These are phyloP conservation scores for Nitzschia sp. DNA, from an alignment of 108 stramenopile genomes.

Conservation along the genomic window DNA sequence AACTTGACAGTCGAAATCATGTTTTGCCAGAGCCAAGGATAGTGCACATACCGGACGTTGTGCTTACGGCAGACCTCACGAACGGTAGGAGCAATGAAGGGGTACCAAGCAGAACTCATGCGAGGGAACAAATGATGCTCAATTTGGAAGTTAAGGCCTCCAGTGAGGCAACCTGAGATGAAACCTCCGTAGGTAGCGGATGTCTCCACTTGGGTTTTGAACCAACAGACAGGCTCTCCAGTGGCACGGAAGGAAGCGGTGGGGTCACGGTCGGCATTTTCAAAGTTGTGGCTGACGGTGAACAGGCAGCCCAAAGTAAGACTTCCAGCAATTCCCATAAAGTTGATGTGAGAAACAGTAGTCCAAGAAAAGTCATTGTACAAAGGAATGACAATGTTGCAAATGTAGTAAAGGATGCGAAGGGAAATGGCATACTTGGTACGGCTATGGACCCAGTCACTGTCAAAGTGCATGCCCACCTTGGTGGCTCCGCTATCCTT, in stretches of 20 bases:
- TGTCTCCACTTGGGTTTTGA: constrained; percentile 88
- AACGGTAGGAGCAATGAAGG: constrained; percentile 95
- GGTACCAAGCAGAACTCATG: constrained; percentile 93
- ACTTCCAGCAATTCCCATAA: constrained; percentile 77
- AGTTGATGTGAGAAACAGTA: constrained; percentile 55
- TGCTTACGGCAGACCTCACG: constrained; percentile 90
- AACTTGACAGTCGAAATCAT: constrained; percentile 76
- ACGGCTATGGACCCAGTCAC: constrained; percentile 53
- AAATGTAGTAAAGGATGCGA: constrained; percentile 60
- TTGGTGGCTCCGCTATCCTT: constrained; percentile 62
- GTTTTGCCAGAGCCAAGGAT: constrained; percentile 85
- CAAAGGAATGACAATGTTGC: constrained; percentile 72
- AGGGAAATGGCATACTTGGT: constrained; percentile 66
- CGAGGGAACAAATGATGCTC: constrained; percentile 95
- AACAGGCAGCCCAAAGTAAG: constrained; percentile 79
- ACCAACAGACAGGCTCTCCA: constrained; percentile 82
- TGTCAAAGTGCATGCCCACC: constrained; percentile 72
- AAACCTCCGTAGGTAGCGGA: constrained; percentile 87
- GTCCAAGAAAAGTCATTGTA: constrained; percentile 49
- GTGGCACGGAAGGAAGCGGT: constrained; percentile 44
- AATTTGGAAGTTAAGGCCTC: constrained; percentile 93
- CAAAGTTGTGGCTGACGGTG: constrained; percentile 93
- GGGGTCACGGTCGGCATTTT: constrained; percentile 81
- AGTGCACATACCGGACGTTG: constrained; percentile 87
- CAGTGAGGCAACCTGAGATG: constrained; percentile 78